Percentiles rank a stretch among this genome's conserved stretches.
Evolutionary conservation across 345 rosid genomes (phyloP).

Genomic region (Mallotus nudiflorus): DNA sequence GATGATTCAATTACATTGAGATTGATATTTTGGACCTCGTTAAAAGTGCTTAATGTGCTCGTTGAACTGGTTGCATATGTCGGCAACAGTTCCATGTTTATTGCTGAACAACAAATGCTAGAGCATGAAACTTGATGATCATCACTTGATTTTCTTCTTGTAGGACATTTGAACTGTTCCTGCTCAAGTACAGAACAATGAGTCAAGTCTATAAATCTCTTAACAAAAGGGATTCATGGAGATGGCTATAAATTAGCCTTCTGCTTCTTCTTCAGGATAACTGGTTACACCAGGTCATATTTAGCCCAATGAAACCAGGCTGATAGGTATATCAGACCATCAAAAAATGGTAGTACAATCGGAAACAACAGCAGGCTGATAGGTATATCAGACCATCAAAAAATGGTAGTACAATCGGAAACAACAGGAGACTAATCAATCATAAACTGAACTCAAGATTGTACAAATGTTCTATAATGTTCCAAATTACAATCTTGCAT

Average conservation of each 20-base stretch:
- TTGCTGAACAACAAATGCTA: slow-evolving; percentile 8
- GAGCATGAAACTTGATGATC: slow-evolving; percentile 1
- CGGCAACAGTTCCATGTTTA: slow-evolving; percentile 6
- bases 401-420: background rate
- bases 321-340: too few species aligned
- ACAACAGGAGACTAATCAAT: background rate
- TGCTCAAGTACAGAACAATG: slow-evolving; percentile 14
- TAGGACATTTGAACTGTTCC: slow-evolving; percentile 22
- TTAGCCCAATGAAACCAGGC: too few species aligned
- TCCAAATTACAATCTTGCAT: background rate
- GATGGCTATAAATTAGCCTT: too few species aligned
- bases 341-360: too few species aligned
- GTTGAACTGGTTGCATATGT: slow-evolving; percentile 5
- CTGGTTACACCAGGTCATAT: too few species aligned
- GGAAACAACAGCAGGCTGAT: too few species aligned
- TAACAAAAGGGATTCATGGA: too few species aligned
- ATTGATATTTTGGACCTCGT: background rate
- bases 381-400: too few species aligned
- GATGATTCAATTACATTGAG: slow-evolving; percentile 1
- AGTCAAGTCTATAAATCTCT: background rate
- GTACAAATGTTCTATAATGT: background rate
- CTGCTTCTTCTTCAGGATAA: too few species aligned
- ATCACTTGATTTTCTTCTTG: slow-evolving; percentile 10
- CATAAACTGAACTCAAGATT: background rate
- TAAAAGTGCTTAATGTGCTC: background rate